Base-by-base conservation (phyloP, 2,329 filamentous ascomycete genomes). In the Ophiostoma perfectum region DNA sequence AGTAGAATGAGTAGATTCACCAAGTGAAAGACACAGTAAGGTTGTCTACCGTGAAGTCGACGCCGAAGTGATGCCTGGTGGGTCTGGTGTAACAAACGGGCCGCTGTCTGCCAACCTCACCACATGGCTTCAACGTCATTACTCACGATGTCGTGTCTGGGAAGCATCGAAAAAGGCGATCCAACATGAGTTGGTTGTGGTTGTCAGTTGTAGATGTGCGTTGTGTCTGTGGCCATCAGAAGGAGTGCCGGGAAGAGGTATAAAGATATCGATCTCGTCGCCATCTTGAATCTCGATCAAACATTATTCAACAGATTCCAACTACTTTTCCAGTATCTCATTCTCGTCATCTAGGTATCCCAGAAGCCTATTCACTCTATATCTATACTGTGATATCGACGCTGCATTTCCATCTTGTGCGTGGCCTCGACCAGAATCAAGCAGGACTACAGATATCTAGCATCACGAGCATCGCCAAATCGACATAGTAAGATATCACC, bases 21-120 rank as follows among this genome's bases (percentile, higher is more conserved):
- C 27, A 27, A 27, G 27, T 44, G 16, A 49, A 49, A 64, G 3
- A 41, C 41, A 47, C 41, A 45, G 41, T 18, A 27, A 27, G 27
- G 27, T 27, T 2, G 27, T 27, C 27, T 27, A 2, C 27, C 27
- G 27, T 27, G 27, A 27, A 27, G 27, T 27, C 27, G 27, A 27
- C 27, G 27, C 27, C 27, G 27, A 27, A 38, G 38, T 9, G 27
- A 58, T 58, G 11, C 12, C 9, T 60, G 27, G 55, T 60, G 55
- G 55, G 27, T 18, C 55, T 66, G 67, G 67, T 66, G 67, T 66
- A 36, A 66, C 64, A 68, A 68, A 68, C 55, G 67, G 67, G 67
- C 64, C 67, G 67, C 67, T 68, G n/a, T 66, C 27, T 8, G 55
- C 12, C 52, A 11, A 58, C 55, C 38, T 60, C 27, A 60, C 55